A percentile compares a stretch with the other conserved stretches of the same genome.
These are phyloP conservation scores for Exophiala xenobiotica DNA, from an alignment of 2,329 filamentous ascomycete species.

Conservation along the genomic window DNA sequence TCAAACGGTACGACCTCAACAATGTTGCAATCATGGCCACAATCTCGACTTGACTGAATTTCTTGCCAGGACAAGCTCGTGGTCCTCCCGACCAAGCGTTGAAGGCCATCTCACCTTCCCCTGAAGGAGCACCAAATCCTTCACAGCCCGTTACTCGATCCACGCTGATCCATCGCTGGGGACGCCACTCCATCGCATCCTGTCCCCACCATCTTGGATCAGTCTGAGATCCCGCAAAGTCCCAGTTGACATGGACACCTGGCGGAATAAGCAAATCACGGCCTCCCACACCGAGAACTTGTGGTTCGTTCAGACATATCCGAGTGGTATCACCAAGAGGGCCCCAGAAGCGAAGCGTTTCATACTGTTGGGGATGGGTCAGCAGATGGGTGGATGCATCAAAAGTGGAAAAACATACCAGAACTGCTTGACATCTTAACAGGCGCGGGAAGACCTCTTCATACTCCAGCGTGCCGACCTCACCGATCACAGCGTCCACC, in stretches of 20 bases:
- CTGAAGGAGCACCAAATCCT: too few species aligned
- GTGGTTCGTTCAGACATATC: conserved; percentile 12
- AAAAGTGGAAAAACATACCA: too few species aligned
- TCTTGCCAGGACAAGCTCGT: conserved; percentile 35
- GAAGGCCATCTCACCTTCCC: too few species aligned
- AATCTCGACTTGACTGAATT: conserved; percentile 38
- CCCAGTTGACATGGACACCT: conserved; percentile 22
- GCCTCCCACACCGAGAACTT: conserved; percentile 20
- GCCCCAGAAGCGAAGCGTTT: conserved; percentile 33
- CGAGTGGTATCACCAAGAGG: conserved; percentile 25
- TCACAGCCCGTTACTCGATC: conserved; percentile 8
- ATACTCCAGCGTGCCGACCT: conserved; percentile 6
- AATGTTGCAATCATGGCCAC: conserved; percentile 32
- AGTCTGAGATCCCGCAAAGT: conserved; percentile 33
- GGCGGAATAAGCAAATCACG: conserved; percentile 24
- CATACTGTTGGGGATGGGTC: conserved; percentile 21
- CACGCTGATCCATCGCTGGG: conserved; percentile 36
- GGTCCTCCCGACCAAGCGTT: conserved; percentile 34
- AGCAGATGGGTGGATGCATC: neutral
- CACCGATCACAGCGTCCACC: conserved; percentile 30
- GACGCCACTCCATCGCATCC: conserved; percentile 33
- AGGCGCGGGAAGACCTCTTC: conserved; percentile 17
- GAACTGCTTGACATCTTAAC: conserved; percentile 19
- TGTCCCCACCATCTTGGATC: conserved; percentile 33
- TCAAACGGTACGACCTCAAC: neutral